Evolutionary conservation across 169 alveolate genomes (phyloP).

Genomic region (Ichthyophthirius multifiliis): DNA sequence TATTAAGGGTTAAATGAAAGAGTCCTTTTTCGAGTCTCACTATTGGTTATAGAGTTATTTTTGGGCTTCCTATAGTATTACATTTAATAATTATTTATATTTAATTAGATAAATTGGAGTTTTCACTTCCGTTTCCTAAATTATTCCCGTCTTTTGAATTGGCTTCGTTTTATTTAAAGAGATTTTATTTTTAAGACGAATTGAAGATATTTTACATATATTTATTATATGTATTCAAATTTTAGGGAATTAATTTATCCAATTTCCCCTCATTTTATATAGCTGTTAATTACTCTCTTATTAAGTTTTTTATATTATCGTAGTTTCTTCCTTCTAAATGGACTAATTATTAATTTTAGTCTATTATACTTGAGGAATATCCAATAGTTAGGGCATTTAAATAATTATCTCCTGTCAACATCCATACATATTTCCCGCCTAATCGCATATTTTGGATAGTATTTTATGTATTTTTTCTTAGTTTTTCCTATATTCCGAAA

Average conservation of each 20-base stretch:
- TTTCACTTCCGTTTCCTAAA: no score
- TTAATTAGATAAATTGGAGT: no score
- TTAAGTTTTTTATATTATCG: neutral
- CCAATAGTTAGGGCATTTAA: conserved; percentile 18
- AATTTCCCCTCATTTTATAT: neutral
- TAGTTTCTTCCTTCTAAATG: conserved; percentile 13
- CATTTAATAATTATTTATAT: no score
- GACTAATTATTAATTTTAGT: neutral
- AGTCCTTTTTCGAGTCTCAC: no score
- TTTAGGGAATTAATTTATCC: neutral
- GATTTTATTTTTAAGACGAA: no score
- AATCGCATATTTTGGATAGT: conserved; percentile 12
- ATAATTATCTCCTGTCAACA: conserved; percentile 27
- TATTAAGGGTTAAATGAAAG: no score
- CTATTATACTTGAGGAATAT: conserved; percentile 5
- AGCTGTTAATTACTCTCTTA: neutral
- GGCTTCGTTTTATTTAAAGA: no score
- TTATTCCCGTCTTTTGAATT: no score
- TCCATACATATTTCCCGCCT: conserved; percentile 18
- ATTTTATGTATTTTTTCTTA: conserved; percentile 3
- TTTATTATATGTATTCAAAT: neutral
- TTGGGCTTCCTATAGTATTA: no score
- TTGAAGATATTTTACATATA: neutral
- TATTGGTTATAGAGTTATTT: no score
- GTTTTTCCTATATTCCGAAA: conserved; percentile 16